phyloP scores from a whole-genome alignment of 2,329 filamentous ascomycete genomes.

The Tolypocladium amazonense region DNA sequence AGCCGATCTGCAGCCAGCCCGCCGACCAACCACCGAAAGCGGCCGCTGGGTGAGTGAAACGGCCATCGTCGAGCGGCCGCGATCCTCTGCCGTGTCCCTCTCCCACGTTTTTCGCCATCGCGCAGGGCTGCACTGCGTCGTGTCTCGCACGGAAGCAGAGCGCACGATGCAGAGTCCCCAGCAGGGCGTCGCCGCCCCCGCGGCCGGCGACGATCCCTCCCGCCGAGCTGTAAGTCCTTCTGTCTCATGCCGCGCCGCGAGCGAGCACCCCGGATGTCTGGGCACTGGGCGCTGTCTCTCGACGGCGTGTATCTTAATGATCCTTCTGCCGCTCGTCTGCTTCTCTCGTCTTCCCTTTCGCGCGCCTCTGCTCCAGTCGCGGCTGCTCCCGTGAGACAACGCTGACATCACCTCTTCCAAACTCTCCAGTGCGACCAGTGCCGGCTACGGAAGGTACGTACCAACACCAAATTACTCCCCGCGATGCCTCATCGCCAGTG shows the following conservation, averaged over 20 bases:
- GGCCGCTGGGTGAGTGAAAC: neutral
- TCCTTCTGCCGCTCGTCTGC: neutral
- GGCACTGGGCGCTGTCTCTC: no score
- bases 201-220: constrained; percentile 23
- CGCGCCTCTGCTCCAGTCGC: neutral
- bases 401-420: neutral
- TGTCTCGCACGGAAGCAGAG: neutral
- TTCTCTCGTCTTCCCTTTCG: neutral
- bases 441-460: constrained; percentile 28
- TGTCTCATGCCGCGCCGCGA: no score
- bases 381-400: neutral
- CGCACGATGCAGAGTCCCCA: neutral
- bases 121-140: neutral
- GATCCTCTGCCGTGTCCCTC: neutral
- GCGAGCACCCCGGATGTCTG: no score
- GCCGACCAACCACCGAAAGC: neutral
- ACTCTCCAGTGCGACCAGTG: constrained; percentile 33
- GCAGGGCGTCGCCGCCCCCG: constrained; percentile 9
- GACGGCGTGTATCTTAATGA: neutral
- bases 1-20: neutral
- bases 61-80: neutral
- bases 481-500: no score
- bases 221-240: constrained; percentile 25
- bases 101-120: neutral
- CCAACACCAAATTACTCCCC: neutral